These are phyloP conservation scores for Epicoccum nigrum DNA, from an alignment of 2,329 filamentous ascomycete species.

Conservation along the genomic window DNA sequence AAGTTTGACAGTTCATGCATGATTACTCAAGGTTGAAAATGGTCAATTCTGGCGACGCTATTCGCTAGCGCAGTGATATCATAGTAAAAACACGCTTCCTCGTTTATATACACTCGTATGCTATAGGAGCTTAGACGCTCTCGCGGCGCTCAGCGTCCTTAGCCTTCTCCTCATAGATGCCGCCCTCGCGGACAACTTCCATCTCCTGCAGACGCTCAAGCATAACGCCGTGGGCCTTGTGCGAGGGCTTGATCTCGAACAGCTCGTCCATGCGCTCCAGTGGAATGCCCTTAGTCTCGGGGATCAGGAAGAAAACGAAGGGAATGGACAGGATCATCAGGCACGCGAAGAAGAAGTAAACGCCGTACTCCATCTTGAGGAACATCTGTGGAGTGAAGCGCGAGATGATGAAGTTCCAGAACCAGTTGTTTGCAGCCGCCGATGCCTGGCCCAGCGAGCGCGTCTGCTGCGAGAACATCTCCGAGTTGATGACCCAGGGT, in stretches of 20 bases:
- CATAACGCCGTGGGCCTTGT: slow-evolving; percentile 49
- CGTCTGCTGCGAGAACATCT: slow-evolving; percentile 76
- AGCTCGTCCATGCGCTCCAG: slow-evolving; percentile 56
- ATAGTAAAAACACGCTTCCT: not conserved
- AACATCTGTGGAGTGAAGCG: slow-evolving; percentile 72
- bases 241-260: slow-evolving; percentile 51
- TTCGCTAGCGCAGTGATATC: slow-evolving; percentile 1
- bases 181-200: slow-evolving; percentile 39
- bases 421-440: slow-evolving; percentile 73
- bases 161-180: slow-evolving; percentile 16
- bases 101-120: not conserved
- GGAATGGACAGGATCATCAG: slow-evolving; percentile 54
- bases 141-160: slow-evolving; percentile 15
- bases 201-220: slow-evolving; percentile 45
- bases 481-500: slow-evolving; percentile 74
- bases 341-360: slow-evolving; percentile 56
- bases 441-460: slow-evolving; percentile 71
- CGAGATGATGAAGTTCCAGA: slow-evolving; percentile 72
- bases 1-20: no score
- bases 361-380: slow-evolving; percentile 52
- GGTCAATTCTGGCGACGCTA: not conserved
- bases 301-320: slow-evolving; percentile 53
- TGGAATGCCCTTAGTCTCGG: slow-evolving; percentile 54
- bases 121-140: slow-evolving; percentile 3
- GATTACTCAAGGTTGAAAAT: no score